Conservation (phyloP, 208 protist genomes). For the Porcisia hertigi region DNA sequence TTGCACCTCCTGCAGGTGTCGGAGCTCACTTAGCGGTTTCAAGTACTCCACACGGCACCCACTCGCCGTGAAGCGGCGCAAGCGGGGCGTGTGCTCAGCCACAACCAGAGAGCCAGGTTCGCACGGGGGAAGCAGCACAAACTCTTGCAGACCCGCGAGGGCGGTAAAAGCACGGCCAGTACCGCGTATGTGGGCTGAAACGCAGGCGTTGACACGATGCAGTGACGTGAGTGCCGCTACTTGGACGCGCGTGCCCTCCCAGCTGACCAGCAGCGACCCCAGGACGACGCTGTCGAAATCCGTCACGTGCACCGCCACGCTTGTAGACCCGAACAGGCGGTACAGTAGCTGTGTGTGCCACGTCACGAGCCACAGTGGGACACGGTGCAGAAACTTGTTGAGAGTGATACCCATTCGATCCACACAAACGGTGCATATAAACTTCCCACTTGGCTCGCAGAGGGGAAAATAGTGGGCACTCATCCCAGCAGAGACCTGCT, state of each 20-base stretch:
- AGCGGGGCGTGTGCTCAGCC: conserved; percentile 26
- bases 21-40: conserved; percentile 26
- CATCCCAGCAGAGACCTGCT: not conserved
- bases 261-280: conserved; percentile 14
- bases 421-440: conserved; percentile 12
- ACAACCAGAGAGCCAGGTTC: conserved; percentile 31
- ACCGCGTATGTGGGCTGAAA: conserved; percentile 9
- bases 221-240: conserved; percentile 16
- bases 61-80: conserved; percentile 31
- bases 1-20: conserved; percentile 30
- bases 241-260: conserved; percentile 21
- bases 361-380: conserved; percentile 26
- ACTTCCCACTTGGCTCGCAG: not conserved
- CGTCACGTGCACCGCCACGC: conserved; percentile 15
- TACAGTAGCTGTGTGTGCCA: conserved; percentile 26
- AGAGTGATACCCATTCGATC: conserved; percentile 13
- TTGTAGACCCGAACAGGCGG: conserved; percentile 17
- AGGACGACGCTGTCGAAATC: conserved; percentile 19
- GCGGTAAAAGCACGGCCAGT: conserved; percentile 13
- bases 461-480: conserved; percentile 17
- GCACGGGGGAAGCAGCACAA: conserved; percentile 27
- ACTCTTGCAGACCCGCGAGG: conserved; percentile 13
- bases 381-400: conserved; percentile 10
- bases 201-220: conserved; percentile 16
- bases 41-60: conserved; percentile 31